These are phyloP conservation scores for Stentor roeselii DNA, from an alignment of 73 alveolate species.

Conservation along the genomic window DNA sequence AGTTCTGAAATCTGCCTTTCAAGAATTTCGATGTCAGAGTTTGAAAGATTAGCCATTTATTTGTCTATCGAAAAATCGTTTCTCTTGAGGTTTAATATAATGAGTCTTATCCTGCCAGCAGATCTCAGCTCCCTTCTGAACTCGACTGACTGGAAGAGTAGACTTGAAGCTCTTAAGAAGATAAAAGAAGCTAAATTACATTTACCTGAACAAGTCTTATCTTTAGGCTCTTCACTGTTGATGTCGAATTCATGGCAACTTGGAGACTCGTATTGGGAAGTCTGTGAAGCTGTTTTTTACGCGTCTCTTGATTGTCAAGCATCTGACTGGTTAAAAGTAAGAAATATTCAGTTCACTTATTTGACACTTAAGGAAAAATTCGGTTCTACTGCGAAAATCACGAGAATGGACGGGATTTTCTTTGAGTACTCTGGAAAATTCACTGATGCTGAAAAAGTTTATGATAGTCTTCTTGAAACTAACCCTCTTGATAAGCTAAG, in stretches of 20 bases:
- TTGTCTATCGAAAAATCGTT: background rate
- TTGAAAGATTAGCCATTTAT: conserved; percentile 23
- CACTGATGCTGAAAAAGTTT: conserved; percentile 1
- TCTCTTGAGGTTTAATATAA: too few relatives aligned
- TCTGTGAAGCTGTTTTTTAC: conserved; percentile 19
- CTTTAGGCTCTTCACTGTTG: background rate
- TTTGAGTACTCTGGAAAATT: conserved; percentile 1
- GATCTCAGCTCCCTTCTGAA: background rate
- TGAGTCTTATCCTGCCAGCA: background rate
- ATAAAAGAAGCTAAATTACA: background rate
- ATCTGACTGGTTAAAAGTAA: background rate
- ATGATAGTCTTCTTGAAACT: background rate
- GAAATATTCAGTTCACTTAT: background rate
- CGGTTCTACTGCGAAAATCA: background rate
- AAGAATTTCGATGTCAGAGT: conserved; percentile 13
- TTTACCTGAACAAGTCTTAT: background rate
- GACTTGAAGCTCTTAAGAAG: background rate
- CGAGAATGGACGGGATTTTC: conserved; percentile 12
- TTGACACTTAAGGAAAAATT: background rate
- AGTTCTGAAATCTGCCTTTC: conserved; percentile 46
- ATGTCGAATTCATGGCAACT: background rate
- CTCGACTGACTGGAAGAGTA: background rate
- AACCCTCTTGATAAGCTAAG: conserved; percentile 3
- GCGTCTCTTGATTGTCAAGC: conserved; percentile 10
- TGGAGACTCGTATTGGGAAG: background rate